Percentiles rank a stretch among this genome's conserved stretches.
phyloP scores from a whole-genome alignment of 2,329 filamentous ascomycete genomes.

The Incumbomyces delicatus region DNA sequence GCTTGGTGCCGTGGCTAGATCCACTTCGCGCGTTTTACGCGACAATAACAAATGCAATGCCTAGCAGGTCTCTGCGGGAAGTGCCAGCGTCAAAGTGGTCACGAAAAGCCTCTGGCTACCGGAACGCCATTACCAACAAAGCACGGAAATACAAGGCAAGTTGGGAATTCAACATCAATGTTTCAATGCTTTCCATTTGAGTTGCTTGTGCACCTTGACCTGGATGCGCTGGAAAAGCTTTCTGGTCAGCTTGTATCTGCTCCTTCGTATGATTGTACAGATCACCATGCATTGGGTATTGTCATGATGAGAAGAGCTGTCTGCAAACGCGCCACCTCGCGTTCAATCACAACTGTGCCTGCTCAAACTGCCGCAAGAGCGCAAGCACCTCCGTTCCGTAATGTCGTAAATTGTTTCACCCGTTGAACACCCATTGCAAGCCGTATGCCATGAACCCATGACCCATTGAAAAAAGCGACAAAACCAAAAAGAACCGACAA shows the following conservation, averaged over 20 bases:
- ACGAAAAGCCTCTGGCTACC: too few species aligned
- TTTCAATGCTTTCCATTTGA: conserved; percentile 22
- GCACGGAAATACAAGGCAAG: too few species aligned
- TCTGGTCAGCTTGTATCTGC: conserved; percentile 7
- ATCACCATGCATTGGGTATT: conserved; percentile 4
- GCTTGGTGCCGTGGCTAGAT: conserved; percentile 2
- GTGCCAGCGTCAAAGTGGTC: too few species aligned
- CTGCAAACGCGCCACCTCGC: conserved; percentile 8
- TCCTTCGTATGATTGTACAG: conserved; percentile 7
- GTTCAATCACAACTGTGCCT: conserved; percentile 7
- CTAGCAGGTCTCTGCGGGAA: too few species aligned
- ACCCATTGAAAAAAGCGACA: conserved; percentile 30
- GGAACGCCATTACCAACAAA: too few species aligned
- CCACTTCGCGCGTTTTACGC: conserved; percentile 6
- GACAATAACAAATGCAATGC: too few species aligned
- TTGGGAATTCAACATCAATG: conserved; percentile 4
- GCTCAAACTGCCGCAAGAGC: not conserved
- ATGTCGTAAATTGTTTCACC: conserved; percentile 36
- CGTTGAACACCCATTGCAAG: conserved; percentile 34
- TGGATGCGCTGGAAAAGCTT: conserved; percentile 4
- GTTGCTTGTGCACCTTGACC: conserved; percentile 7
- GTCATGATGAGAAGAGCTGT: conserved; percentile 13
- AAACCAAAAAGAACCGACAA: conserved; percentile 28
- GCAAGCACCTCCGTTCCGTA: conserved; percentile 6
- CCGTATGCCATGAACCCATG: conserved; percentile 22